These are phyloP conservation scores for Hypomyces rosellus DNA, from an alignment of 2,329 filamentous ascomycete genomes.

Conservation along the genomic window DNA sequence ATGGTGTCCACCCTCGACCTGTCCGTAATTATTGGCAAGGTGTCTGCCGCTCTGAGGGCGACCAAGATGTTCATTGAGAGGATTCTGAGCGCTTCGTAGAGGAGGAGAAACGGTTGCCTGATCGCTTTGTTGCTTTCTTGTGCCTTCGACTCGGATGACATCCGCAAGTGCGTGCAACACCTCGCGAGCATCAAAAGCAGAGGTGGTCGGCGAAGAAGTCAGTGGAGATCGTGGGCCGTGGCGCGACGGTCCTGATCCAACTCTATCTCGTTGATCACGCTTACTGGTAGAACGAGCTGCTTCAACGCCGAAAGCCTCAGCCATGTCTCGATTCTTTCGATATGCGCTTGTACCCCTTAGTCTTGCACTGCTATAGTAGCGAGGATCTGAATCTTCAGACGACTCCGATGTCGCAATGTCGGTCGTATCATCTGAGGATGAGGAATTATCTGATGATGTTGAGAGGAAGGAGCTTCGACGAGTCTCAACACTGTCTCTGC, in stretches of 20 bases:
- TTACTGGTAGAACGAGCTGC: neutral
- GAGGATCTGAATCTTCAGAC: neutral
- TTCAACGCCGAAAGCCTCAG: neutral
- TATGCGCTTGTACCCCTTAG: neutral
- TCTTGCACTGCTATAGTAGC: neutral
- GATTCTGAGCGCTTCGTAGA: too few relatives aligned
- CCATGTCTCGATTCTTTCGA: neutral
- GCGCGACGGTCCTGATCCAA: neutral
- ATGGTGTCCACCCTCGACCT: too few relatives aligned
- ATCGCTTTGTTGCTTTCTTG: neutral
- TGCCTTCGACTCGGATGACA: neutral
- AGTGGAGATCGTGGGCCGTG: neutral
- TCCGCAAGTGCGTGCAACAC: neutral
- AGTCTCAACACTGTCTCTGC: neutral
- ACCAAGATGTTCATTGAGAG: too few relatives aligned
- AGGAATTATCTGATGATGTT: neutral
- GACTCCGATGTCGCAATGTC: neutral
- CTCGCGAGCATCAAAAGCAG: neutral
- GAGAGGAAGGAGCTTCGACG: neutral
- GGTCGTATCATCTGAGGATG: neutral
- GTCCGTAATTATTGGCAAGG: too few relatives aligned
- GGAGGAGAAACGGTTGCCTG: too few relatives aligned
- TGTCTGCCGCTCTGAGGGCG: too few relatives aligned
- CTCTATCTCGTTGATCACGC: neutral
- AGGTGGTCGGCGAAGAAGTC: conserved; percentile 1